Base-by-base conservation (phyloP, 805 yeast genomes). In the Spathaspora boniae region DNA sequence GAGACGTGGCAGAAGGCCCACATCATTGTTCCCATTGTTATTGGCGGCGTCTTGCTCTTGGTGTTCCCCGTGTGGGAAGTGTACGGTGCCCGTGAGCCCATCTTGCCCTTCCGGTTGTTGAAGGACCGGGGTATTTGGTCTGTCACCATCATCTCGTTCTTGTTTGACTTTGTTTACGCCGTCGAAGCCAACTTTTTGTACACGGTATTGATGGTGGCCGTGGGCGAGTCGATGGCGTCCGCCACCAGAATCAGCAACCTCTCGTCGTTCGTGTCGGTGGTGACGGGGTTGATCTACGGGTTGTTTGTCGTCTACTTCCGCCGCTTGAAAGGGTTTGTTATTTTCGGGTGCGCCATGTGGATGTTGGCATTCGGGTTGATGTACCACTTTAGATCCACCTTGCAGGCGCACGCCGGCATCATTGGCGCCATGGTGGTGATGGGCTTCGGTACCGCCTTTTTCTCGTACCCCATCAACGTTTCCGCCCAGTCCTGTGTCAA, bases 401-500 rank as follows among this genome's bases (percentile, higher is more conserved):
- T 60, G 26, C 52, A 58, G 28, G 67, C 50, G 15, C 54, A 48
- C 42, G 54, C 53, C 29, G 88, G 87, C 45, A 65, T 82, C 37
- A 76, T 83, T 53, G 88, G 82, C 11, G 74, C 81, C 5, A 66
- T 76, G 44, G 73, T 80, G 51, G 51, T 82, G 14, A 56, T 80
- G 44, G 89, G 89, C 46, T 70, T 83, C 39, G 88, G 86, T 47
- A 85, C 85, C 29, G 86, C 86, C 12, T 74, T 82, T 55, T 78
- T 81, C 65, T 77, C 83, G 11, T 80, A 78, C 48, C 70, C 82
- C 4, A 67, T 78, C 8, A 83, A 78, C 51, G 77, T 76, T 5
- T 70, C 82, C 28, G 70, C 78, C 42, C 78, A 76, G 50, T 65
- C 74, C 38, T 70, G 76, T 23, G 28, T 36, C 4, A 70, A 64